phyloP scores from a whole-genome alignment of 805 yeast genomes.

The Saitoella complicata region DNA sequence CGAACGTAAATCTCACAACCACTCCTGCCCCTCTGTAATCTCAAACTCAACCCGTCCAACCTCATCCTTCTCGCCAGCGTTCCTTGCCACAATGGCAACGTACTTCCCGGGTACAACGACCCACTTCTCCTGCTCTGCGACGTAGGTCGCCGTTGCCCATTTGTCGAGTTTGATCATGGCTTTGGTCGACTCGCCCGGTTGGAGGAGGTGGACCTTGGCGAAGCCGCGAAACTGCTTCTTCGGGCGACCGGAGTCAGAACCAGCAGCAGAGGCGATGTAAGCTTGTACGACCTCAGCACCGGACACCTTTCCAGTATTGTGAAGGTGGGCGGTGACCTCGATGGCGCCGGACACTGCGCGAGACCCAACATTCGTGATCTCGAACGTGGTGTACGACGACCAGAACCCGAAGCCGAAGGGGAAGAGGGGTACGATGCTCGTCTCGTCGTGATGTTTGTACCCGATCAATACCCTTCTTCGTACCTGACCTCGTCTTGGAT shows the following conservation, averaged over 20 bases:
- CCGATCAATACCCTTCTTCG: conserved; percentile 57
- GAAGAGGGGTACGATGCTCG: conserved; percentile 31
- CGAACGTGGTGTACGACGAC: conserved; percentile 41
- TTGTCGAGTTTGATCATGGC: conserved; percentile 19
- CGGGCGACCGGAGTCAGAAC: conserved; percentile 33
- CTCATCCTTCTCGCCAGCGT: too few relatives aligned
- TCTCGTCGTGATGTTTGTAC: conserved; percentile 42
- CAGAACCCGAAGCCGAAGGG: conserved; percentile 52
- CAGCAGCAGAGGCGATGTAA: conserved; percentile 24
- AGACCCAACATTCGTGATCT: conserved; percentile 15
- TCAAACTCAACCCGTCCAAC: too few relatives aligned
- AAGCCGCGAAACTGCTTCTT: conserved; percentile 45
- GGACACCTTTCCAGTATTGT: conserved; percentile 30
- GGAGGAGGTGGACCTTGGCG: conserved; percentile 31
- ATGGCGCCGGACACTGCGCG: conserved; percentile 20
- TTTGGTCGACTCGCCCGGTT: conserved; percentile 28
- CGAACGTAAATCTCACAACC: too few relatives aligned
- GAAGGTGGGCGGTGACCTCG: conserved; percentile 20
- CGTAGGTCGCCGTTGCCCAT: too few relatives aligned
- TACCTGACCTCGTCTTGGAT: conserved; percentile 24
- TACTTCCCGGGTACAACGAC: too few relatives aligned
- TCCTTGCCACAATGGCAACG: too few relatives aligned
- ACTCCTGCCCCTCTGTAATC: too few relatives aligned
- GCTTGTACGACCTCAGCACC: conserved; percentile 45
- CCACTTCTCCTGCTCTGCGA: too few relatives aligned